Conservation (phyloP, 2,329 filamentous ascomycete genomes). For the Cercospora sp. region DNA sequence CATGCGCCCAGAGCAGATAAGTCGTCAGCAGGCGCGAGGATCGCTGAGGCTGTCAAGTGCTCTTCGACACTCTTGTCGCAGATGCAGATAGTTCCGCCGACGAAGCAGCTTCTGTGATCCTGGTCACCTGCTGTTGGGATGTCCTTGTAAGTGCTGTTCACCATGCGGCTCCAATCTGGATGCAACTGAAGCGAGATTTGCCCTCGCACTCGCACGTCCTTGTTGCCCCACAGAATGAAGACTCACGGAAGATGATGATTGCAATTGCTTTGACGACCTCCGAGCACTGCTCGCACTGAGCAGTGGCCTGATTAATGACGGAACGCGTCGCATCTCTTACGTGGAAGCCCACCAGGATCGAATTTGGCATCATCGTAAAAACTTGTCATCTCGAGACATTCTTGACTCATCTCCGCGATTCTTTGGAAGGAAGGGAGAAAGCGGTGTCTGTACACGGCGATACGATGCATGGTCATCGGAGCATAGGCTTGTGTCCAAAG, state of each 20-base stretch:
- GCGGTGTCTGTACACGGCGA: neutral
- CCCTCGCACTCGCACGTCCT: neutral
- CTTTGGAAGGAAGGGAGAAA: neutral
- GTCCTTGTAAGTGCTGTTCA: neutral
- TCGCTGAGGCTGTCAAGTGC: neutral
- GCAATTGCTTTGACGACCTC: neutral
- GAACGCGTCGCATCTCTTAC: neutral
- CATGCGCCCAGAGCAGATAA: neutral
- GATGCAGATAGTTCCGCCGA: neutral
- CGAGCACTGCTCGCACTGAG: neutral
- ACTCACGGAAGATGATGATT: neutral
- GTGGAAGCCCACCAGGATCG: neutral
- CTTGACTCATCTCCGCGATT: neutral
- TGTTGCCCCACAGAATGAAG: neutral
- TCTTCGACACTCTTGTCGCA: neutral
- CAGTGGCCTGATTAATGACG: neutral
- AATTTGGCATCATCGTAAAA: neutral
- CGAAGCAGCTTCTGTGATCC: neutral
- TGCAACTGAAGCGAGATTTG: neutral
- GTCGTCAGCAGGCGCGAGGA: neutral
- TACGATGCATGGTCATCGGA: neutral
- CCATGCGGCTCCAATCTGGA: neutral
- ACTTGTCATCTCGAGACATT: neutral
- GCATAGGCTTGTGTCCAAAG: neutral
- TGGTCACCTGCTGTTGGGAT: neutral